These are phyloP conservation scores for Amylocystis lapponica DNA, from an alignment of 768 basidiomycete genomes.

Conservation along the genomic window DNA sequence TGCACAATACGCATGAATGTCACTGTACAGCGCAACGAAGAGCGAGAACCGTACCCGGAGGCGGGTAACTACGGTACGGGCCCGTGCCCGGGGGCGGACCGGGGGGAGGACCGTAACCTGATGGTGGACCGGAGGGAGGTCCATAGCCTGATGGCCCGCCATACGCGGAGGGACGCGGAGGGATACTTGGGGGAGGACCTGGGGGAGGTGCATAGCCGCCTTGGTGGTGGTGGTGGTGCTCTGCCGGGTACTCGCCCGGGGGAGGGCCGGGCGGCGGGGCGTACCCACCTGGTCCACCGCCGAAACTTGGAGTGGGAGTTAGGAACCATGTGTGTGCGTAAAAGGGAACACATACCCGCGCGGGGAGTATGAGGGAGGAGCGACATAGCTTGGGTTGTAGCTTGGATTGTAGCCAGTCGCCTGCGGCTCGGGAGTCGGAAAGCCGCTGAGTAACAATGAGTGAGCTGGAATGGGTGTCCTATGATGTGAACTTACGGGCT, in stretches of 20 bases:
- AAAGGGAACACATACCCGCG: no score
- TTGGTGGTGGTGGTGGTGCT: slow-evolving; percentile 1
- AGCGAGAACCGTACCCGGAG: background rate
- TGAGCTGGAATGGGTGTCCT: no score
- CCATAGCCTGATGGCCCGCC: slow-evolving; percentile 6
- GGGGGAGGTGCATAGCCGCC: slow-evolving; percentile 10
- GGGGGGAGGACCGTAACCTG: slow-evolving; percentile 8
- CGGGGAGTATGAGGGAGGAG: no score
- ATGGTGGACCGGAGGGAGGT: slow-evolving; percentile 3
- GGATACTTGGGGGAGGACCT: slow-evolving; percentile 14
- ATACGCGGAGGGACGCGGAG: slow-evolving; percentile 1
- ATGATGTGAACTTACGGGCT: no score
- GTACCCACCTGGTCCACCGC: no score
- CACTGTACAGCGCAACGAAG: no score
- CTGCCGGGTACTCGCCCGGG: background rate
- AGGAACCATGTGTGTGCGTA: no score
- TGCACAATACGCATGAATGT: slow-evolving; percentile 4
- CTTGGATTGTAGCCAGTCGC: slow-evolving; percentile 10
- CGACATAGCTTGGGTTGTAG: slow-evolving; percentile 9
- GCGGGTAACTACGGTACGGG: slow-evolving; percentile 1
- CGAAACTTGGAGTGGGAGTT: no score
- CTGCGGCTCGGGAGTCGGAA: no score
- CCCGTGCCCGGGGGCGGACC: slow-evolving; percentile 9
- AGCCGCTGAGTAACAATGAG: no score
- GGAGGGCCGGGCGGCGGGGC: slow-evolving; percentile 4